Conservation (phyloP, 1,284 basidiomycete genomes). For the Ganoderma boninense region DNA sequence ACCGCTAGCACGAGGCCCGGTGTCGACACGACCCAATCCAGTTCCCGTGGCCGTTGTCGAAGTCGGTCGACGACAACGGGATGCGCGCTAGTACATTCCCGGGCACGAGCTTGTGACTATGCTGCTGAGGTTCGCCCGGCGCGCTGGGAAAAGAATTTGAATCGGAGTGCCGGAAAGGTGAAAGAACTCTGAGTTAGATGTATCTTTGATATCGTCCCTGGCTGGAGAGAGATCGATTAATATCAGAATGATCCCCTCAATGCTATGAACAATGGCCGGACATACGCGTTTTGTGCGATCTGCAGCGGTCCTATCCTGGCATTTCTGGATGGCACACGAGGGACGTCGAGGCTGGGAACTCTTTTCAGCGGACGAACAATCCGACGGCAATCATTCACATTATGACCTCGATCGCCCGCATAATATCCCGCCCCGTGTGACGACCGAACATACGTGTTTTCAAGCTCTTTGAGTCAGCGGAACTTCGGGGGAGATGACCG, state of each 20-base stretch:
- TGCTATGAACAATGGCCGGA: neutral
- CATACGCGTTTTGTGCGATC: conserved; percentile 9
- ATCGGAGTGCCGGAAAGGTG: neutral
- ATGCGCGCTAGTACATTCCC: conserved; percentile 16
- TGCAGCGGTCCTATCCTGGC: neutral
- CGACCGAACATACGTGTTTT: neutral
- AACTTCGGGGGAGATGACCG: neutral
- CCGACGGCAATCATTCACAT: neutral
- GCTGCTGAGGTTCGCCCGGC: neutral
- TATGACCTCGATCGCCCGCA: neutral
- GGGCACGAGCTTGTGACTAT: conserved; percentile 15
- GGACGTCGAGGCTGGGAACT: neutral
- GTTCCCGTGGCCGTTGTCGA: conserved; percentile 9
- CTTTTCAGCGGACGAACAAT: neutral
- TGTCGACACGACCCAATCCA: neutral
- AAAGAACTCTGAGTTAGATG: conserved; percentile 13
- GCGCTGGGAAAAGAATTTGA: conserved; percentile 10
- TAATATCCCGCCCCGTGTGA: neutral
- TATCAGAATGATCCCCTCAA: conserved; percentile 9
- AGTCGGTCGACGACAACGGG: conserved; percentile 7
- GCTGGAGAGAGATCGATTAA: conserved; percentile 6
- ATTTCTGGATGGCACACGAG: neutral
- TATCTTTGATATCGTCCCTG: conserved; percentile 9
- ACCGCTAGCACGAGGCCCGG: neutral
- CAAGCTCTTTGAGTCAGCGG: conserved; percentile 1